Base-by-base conservation (phyloP, 2,329 filamentous ascomycete genomes). In the Rhynchosporium agropyri region DNA sequence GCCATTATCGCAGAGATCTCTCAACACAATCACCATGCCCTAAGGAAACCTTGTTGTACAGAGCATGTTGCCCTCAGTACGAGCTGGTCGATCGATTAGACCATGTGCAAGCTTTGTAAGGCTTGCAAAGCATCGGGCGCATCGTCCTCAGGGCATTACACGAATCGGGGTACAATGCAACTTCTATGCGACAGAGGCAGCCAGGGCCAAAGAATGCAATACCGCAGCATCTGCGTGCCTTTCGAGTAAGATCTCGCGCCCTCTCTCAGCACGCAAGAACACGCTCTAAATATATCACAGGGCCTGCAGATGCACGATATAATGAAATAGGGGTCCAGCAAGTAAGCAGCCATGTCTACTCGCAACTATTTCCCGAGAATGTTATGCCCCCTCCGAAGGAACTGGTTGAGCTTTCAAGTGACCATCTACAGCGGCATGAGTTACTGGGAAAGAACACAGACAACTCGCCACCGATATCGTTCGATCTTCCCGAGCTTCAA, bases 271-370 rank as follows among this genome's bases (percentile, higher is more conserved):
- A 15, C 5, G 2, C 4, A 5, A 36, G 5, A 33, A 13, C 26
- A 20, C 28, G 55, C 33, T 53, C 63, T 71, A 50, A 69, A 58
- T 10, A 40, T n/a, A 45, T 61, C 15, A 5, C 56, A 72, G 70
- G 63, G 65, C 49, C 67, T 15, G 83, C 84, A 6, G 77, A 83
- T 62, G 81, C 91, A 55, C 87, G 95, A 68, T 91, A 89, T 79
- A 99, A 96, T 77, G 90, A 96, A 69, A 93, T 99, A 71, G 92
- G 91, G 59, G 91, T 99, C 45, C 95, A 99, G 78, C 94, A 98
- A 73, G 80, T 99, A 69, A 97, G 92, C 80, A 82, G 83, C 63
- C 84, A 93, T 79, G 83, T 99, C 50, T 91, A 94, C 76, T 74
- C 84, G 1, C 95, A 98, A 76, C 79, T 99, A 48, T 99, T 99